Percentiles rank a stretch among this genome's conserved stretches.
These are phyloP conservation scores for Mortierella sp. DNA, from an alignment of 371 early-diverging fungal species.

Conservation along the genomic window DNA sequence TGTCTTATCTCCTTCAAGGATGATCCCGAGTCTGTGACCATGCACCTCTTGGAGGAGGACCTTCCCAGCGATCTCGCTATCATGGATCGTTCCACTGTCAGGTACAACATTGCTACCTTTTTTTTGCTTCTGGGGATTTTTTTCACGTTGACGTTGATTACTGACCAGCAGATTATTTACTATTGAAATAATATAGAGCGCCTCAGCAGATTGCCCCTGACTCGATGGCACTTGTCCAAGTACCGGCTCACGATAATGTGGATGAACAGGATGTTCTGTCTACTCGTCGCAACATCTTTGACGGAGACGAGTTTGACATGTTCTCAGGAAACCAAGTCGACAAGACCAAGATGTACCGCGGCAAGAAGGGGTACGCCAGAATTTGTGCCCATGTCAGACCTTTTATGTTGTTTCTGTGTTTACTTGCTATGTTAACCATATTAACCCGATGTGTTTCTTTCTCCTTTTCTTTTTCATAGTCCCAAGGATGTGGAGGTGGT, in stretches of 20 bases:
- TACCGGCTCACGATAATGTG: neutral
- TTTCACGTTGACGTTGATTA: neutral
- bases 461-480: conserved; percentile 29
- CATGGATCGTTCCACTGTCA: conserved; percentile 75
- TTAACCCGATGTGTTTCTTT: neutral
- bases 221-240: conserved; percentile 22
- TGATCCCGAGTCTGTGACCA: conserved; percentile 80
- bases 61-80: conserved; percentile 74
- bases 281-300: conserved; percentile 86
- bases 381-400: neutral
- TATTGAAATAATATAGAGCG: conserved; percentile 15
- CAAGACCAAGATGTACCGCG: conserved; percentile 72
- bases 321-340: conserved; percentile 77
- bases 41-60: conserved; percentile 80
- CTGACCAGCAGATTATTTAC: neutral
- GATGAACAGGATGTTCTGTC: conserved; percentile 63
- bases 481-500: conserved; percentile 61
- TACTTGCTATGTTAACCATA: neutral
- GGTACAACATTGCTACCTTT: conserved; percentile 39
- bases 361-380: conserved; percentile 74
- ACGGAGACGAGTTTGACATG: conserved; percentile 94
- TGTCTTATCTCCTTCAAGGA: conserved; percentile 77
- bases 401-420: neutral
- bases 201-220: conserved; percentile 19
- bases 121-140: neutral